Percentiles rank a stretch among this genome's conserved stretches.
These are phyloP conservation scores for Ascochyta koolunga DNA, from an alignment of 2,329 filamentous ascomycete species.

Conservation along the genomic window DNA sequence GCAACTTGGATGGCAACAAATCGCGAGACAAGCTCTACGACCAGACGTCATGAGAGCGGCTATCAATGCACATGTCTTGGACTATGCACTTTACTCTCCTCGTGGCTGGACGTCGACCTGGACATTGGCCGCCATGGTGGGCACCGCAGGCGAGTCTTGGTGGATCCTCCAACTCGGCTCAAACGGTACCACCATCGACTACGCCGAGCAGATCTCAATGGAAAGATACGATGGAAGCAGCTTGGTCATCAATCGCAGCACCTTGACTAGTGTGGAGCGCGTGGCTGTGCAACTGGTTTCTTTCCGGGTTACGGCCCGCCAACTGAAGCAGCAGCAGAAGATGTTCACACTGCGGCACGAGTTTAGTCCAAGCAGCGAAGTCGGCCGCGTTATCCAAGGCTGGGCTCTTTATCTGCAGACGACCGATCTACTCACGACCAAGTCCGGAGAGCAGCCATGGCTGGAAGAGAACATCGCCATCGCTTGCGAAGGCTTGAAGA, in stretches of 20 bases:
- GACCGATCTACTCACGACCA: conserved; percentile 31
- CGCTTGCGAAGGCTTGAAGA: conserved; percentile 41
- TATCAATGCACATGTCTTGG: conserved; percentile 65
- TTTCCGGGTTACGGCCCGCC: conserved; percentile 35
- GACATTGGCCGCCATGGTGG: conserved; percentile 67
- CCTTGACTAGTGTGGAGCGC: conserved; percentile 45
- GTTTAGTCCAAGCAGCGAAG: conserved; percentile 16
- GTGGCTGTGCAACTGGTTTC: conserved; percentile 47
- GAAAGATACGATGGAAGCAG: conserved; percentile 26
- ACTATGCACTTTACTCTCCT: conserved; percentile 73
- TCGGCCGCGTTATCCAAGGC: conserved; percentile 23
- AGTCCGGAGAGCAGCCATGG: conserved; percentile 34
- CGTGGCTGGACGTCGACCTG: conserved; percentile 74
- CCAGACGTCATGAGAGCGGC: conserved; percentile 64
- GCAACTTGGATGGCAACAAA: conserved; percentile 69
- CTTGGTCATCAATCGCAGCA: conserved; percentile 32
- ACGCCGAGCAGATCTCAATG: conserved; percentile 38
- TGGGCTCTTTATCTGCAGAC: conserved; percentile 41
- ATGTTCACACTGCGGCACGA: conserved; percentile 27
- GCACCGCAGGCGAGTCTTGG: conserved; percentile 45
- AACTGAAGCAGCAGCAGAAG: conserved; percentile 32
- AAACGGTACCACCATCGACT: conserved; percentile 29
- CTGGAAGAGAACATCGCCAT: conserved; percentile 36
- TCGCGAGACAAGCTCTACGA: conserved; percentile 35
- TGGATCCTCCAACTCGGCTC: conserved; percentile 43